These are phyloP conservation scores for Pilatotrama ljubarskyi DNA, from an alignment of 768 basidiomycete genomes.

Conservation along the genomic window DNA sequence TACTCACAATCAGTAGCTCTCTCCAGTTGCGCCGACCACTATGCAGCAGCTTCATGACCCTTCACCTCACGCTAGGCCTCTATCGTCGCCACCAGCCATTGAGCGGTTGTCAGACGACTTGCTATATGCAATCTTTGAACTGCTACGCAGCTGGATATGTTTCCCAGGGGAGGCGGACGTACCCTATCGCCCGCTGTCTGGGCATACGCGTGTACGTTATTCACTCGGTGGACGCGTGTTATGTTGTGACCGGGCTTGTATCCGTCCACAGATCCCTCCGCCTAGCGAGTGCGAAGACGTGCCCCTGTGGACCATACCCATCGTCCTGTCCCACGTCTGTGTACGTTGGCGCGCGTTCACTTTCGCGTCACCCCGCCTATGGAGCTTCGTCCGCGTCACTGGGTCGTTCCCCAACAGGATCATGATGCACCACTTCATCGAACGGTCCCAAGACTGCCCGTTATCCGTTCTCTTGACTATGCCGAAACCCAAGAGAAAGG, in stretches of 20 bases:
- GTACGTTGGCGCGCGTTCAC: constrained; percentile 3
- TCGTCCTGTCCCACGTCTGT: constrained; percentile 10
- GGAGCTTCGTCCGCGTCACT: constrained; percentile 9
- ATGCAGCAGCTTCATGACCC: not conserved
- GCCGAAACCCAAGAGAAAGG: not conserved
- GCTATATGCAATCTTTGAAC: not conserved
- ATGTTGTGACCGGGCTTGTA: not conserved
- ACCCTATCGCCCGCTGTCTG: not conserved
- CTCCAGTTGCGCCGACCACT: no score
- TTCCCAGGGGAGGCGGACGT: not conserved
- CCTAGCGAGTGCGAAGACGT: not conserved
- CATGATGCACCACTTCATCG: constrained; percentile 5
- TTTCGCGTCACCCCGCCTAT: not conserved
- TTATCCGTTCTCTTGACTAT: constrained; percentile 4
- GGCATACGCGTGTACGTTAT: not conserved
- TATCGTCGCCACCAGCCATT: not conserved
- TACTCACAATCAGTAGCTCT: no score
- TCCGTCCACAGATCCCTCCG: no score
- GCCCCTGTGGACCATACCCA: not conserved
- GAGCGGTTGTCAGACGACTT: not conserved
- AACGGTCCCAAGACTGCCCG: not conserved
- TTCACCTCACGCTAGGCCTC: not conserved
- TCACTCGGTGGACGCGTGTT: not conserved
- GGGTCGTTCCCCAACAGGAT: constrained; percentile 7
- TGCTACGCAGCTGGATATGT: not conserved